A percentile compares a stretch with the other conserved stretches of the same genome.
phyloP scores from a whole-genome alignment of 306 rosid species.

The Trifolium fragiferum region DNA sequence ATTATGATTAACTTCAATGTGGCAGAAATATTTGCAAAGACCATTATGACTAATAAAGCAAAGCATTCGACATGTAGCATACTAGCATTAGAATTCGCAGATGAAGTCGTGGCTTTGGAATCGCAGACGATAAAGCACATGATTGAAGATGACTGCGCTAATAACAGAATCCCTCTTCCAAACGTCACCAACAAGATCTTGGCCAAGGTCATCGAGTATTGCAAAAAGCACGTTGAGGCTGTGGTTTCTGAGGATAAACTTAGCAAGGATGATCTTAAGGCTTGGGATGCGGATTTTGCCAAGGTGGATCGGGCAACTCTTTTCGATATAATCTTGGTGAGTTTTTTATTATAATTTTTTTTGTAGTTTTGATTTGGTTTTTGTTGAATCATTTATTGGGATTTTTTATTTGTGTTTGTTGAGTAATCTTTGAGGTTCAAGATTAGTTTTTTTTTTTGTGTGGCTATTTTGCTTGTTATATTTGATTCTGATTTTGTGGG shows the following conservation, averaged over 20 bases:
- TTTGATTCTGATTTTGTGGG: not conserved
- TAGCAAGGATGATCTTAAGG: constrained; percentile 61
- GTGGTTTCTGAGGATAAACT: constrained; percentile 50
- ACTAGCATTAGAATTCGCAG: constrained; percentile 23
- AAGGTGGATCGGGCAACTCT: constrained; percentile 80
- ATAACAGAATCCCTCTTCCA: constrained; percentile 70
- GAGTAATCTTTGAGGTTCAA: not conserved
- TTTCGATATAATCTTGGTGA: constrained; percentile 77
- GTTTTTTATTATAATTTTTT: not conserved
- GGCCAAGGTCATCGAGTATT: constrained; percentile 82
- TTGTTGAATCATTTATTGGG: not conserved
- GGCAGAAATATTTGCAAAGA: no score
- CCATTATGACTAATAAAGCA: no score
- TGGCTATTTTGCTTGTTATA: no score
- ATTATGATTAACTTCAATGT: no score
- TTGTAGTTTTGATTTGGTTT: not conserved
- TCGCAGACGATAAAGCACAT: constrained; percentile 80
- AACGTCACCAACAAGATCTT: constrained; percentile 80
- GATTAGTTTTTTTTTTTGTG: constrained; percentile 13
- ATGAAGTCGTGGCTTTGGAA: constrained; percentile 74
- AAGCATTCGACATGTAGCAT: no score
- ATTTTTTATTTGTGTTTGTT: not conserved
- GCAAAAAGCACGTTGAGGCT: constrained; percentile 70
- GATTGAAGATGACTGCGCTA: constrained; percentile 78
- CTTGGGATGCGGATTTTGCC: constrained; percentile 74